Evolutionary conservation across 495 filamentous ascomycete genomes (phyloP).

Genomic region (Talaromyces trachyspermus): DNA sequence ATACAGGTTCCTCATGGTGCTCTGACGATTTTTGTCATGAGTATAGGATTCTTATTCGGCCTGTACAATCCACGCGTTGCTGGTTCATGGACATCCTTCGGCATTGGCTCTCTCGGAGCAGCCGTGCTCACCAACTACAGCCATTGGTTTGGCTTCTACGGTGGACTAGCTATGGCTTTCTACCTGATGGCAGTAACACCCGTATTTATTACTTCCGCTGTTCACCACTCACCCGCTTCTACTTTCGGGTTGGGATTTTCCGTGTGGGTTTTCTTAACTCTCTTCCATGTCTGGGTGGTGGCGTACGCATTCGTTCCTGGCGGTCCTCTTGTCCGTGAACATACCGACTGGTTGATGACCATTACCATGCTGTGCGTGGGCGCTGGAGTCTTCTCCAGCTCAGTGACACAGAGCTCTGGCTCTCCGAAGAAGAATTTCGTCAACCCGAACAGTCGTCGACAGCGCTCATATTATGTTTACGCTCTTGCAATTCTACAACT

Average conservation of each 20-base stretch:
- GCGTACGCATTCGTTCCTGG: constrained; percentile 99
- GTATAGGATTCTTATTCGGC: constrained; percentile 70
- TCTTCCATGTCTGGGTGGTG: constrained; percentile 97
- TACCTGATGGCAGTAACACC: constrained; percentile 80
- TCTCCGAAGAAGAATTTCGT: constrained; percentile 40
- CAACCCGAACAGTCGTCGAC: constrained; percentile 45
- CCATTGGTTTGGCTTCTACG: constrained; percentile 89
- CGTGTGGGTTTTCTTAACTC: constrained; percentile 80
- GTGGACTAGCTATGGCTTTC: constrained; percentile 63
- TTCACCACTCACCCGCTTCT: constrained; percentile 62
- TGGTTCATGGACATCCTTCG: constrained; percentile 74
- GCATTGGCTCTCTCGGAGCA: constrained; percentile 69
- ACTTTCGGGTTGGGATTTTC: constrained; percentile 85
- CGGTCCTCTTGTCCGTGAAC: constrained; percentile 85
- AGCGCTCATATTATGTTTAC: constrained; percentile 66
- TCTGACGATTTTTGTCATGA: constrained; percentile 79
- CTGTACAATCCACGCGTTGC: constrained; percentile 62
- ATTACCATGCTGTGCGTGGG: constrained; percentile 79
- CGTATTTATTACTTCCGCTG: constrained; percentile 66
- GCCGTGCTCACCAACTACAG: constrained; percentile 69
- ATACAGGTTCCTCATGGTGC: constrained; percentile 84
- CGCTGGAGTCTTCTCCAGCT: constrained; percentile 72
- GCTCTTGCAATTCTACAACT: constrained; percentile 67
- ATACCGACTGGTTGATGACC: constrained; percentile 90
- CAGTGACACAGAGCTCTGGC: constrained; percentile 45